Evolutionary conservation across 768 basidiomycete genomes (phyloP).

Genomic region (Lactifluus hygrophoroides): DNA sequence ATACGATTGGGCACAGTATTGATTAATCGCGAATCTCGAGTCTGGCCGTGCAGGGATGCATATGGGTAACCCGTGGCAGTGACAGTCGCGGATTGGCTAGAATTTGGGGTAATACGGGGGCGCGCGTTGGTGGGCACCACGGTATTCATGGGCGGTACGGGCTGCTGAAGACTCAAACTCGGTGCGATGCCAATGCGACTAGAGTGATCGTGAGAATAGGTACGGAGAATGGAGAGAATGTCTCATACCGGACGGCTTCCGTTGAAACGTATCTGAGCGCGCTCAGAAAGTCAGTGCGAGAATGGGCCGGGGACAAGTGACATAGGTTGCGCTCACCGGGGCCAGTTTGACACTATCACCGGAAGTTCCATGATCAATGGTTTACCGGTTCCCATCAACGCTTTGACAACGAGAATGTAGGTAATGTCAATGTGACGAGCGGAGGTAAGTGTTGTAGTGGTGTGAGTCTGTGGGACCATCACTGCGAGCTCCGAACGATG

Average conservation of each 20-base stretch:
- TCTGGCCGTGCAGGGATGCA: neutral
- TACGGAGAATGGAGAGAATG: neutral
- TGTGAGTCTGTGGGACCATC: constrained; percentile 61
- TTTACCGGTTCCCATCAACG: constrained; percentile 60
- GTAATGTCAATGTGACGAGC: constrained; percentile 83
- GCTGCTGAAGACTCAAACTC: constrained; percentile 28
- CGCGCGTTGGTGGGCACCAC: constrained; percentile 4
- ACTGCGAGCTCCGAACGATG: constrained; percentile 68
- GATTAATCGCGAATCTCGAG: constrained; percentile 7
- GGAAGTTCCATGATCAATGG: constrained; percentile 67
- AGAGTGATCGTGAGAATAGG: neutral
- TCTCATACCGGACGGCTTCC: constrained; percentile 49
- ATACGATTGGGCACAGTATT: neutral
- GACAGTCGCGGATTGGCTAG: constrained; percentile 2
- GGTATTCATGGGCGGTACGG: constrained; percentile 6
- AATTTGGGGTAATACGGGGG: neutral
- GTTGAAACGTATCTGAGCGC: constrained; percentile 51
- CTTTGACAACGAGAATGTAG: constrained; percentile 70
- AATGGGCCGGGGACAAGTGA: neutral
- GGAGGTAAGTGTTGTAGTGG: constrained; percentile 71
- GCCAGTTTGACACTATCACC: constrained; percentile 80
- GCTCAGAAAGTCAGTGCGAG: constrained; percentile 6
- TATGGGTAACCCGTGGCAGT: neutral
- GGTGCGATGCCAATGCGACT: constrained; percentile 45
- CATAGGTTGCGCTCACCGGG: constrained; percentile 42